Evolutionary conservation across 768 basidiomycete genomes (phyloP).

Genomic region (Leccinum truebloodii): DNA sequence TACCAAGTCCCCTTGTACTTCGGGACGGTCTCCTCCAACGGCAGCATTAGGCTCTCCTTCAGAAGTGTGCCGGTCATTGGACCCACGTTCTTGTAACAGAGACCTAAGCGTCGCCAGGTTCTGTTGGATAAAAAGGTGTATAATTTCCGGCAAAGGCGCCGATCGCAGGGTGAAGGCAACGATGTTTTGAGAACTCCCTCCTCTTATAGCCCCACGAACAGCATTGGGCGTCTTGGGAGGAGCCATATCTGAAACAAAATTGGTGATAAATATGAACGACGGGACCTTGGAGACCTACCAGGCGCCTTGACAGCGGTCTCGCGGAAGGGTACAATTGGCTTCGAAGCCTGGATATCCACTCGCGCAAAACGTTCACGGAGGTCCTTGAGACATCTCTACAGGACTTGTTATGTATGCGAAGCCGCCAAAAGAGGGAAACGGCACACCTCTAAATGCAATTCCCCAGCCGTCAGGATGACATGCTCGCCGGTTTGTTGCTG

Average conservation of each 20-base stretch:
- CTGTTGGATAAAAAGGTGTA: slow-evolving; percentile 76
- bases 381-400: slow-evolving; percentile 91
- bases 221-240: slow-evolving; percentile 73
- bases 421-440: neutral
- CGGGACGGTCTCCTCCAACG: slow-evolving; percentile 40
- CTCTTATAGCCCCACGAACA: slow-evolving; percentile 75
- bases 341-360: slow-evolving; percentile 89
- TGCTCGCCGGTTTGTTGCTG: slow-evolving; percentile 97
- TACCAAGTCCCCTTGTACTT: slow-evolving; percentile 57
- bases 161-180: slow-evolving; percentile 87
- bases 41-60: slow-evolving; percentile 13
- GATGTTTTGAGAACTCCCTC: slow-evolving; percentile 64
- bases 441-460: slow-evolving; percentile 89
- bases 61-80: slow-evolving; percentile 34
- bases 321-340: slow-evolving; percentile 96
- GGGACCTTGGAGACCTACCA: slow-evolving; percentile 45
- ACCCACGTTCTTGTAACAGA: slow-evolving; percentile 52
- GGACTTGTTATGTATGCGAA: neutral
- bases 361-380: slow-evolving; percentile 93
- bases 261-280: slow-evolving; percentile 2
- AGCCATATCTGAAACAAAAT: slow-evolving; percentile 68
- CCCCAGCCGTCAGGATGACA: slow-evolving; percentile 94
- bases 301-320: slow-evolving; percentile 85
- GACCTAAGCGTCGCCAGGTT: slow-evolving; percentile 66
- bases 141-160: slow-evolving; percentile 66